Percentiles rank a stretch among this genome's conserved stretches.
These are phyloP conservation scores for Cryptococcus sp. DNA, from an alignment of 1,284 basidiomycete genomes.

Conservation along the genomic window DNA sequence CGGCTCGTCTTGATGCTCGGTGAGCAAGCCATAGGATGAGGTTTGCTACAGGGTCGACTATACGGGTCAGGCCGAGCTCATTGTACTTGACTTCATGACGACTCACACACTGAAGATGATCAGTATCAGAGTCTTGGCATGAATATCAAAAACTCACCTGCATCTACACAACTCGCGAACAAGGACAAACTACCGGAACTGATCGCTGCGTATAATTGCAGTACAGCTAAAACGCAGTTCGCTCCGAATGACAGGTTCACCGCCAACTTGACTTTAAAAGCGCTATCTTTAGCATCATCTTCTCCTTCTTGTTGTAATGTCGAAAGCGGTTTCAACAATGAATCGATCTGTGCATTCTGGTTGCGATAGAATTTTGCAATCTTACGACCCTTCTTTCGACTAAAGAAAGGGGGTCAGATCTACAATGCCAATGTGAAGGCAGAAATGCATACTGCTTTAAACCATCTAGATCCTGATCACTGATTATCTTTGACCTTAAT, in stretches of 20 bases:
- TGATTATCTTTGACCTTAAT: conserved; percentile 44
- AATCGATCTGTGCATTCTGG: conserved; percentile 83
- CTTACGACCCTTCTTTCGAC: conserved; percentile 27
- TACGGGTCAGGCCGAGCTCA: not conserved
- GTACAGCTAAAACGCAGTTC: conserved; percentile 61
- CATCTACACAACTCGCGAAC: conserved; percentile 83
- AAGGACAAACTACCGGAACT: conserved; percentile 80
- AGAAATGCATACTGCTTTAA: conserved; percentile 34
- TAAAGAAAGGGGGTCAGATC: not conserved
- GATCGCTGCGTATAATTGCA: conserved; percentile 68
- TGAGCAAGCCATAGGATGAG: conserved; percentile 78
- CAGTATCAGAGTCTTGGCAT: not conserved
- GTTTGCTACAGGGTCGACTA: conserved; percentile 82
- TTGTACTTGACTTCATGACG: not conserved
- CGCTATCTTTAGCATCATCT: conserved; percentile 31
- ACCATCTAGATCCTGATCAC: conserved; percentile 40
- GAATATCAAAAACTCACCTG: conserved; percentile 44
- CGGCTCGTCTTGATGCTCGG: conserved; percentile 64
- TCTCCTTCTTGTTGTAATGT: conserved; percentile 30
- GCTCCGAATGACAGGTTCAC: conserved; percentile 73
- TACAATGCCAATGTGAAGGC: not conserved
- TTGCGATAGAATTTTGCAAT: conserved; percentile 61
- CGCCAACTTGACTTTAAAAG: conserved; percentile 74
- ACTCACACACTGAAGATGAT: conserved; percentile 22
- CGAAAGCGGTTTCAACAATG: conserved; percentile 74